These are phyloP conservation scores for Austroboletus novae-zelandiae DNA, from an alignment of 1,284 basidiomycete species.

Conservation along the genomic window DNA sequence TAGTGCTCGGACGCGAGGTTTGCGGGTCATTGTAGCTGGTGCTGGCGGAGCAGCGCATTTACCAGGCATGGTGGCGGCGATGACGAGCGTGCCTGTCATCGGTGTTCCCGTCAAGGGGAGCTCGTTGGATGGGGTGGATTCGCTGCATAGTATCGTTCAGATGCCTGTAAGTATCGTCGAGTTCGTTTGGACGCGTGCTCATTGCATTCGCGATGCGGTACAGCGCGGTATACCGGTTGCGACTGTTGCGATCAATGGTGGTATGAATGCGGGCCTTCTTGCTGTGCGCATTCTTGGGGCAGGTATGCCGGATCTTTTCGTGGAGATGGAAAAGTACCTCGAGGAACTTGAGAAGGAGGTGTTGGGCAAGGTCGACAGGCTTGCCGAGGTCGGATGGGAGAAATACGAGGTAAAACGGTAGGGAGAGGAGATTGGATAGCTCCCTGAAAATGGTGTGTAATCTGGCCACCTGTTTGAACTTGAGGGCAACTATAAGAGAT, in stretches of 20 bases:
- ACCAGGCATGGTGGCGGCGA: conserved; percentile 96
- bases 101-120: conserved; percentile 98
- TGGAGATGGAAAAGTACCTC: conserved; percentile 77
- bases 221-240: conserved; percentile 96
- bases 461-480: no score
- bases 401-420: conserved; percentile 56
- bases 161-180: conserved; percentile 78
- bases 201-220: neutral
- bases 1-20: conserved; percentile 72
- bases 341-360: conserved; percentile 81
- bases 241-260: conserved; percentile 96
- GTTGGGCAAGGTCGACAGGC: conserved; percentile 74
- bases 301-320: conserved; percentile 65
- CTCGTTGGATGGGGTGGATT: conserved; percentile 93
- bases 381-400: conserved; percentile 87
- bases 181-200: neutral
- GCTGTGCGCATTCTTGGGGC: conserved; percentile 87
- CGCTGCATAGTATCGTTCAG: conserved; percentile 95
- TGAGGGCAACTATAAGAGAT: no score
- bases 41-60: conserved; percentile 97
- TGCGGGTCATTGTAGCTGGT: conserved; percentile 86
- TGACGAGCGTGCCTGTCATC: conserved; percentile 91
- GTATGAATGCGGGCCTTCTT: conserved; percentile 90
- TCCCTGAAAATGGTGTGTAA: no score
- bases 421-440: no score